Evolutionary conservation across 1,284 basidiomycete species (phyloP).

Genomic region (Baeospora myosura): DNA sequence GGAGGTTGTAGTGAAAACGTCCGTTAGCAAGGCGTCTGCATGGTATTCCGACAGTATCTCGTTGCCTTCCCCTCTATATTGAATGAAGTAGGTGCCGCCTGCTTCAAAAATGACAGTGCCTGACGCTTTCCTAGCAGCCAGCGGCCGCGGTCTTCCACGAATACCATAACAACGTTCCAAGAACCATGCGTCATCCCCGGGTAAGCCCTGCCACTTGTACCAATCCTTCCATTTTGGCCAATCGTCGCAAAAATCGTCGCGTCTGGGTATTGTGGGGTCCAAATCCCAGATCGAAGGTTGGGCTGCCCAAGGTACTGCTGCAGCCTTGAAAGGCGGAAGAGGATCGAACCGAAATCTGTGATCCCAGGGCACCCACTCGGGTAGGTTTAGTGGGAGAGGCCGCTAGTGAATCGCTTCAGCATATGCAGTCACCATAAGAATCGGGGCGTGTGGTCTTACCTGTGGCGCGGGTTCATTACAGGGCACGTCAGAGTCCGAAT

Average conservation of each 20-base stretch:
- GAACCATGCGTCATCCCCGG: conserved; percentile 3
- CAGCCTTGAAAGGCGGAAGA: too few relatives aligned
- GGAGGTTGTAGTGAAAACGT: too few relatives aligned
- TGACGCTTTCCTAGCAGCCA: too few relatives aligned
- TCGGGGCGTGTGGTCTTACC: not conserved
- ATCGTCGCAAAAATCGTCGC: not conserved
- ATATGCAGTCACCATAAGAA: not conserved
- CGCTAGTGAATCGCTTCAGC: not conserved
- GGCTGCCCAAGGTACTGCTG: not conserved
- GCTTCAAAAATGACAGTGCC: too few relatives aligned
- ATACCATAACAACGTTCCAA: conserved; percentile 8
- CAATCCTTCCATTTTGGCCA: not conserved
- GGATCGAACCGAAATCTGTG: too few relatives aligned
- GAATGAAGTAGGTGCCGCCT: too few relatives aligned
- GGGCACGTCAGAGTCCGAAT: not conserved
- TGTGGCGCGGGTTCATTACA: not conserved
- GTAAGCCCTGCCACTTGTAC: conserved; percentile 5
- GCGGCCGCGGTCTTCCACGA: too few relatives aligned
- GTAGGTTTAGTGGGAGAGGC: not conserved
- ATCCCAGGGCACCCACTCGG: too few relatives aligned
- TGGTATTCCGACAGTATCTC: too few relatives aligned
- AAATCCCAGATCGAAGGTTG: not conserved
- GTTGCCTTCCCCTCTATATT: too few relatives aligned
- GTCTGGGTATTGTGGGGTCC: not conserved
- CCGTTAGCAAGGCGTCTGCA: too few relatives aligned